Conservation (phyloP, 148 eudicot genomes). For the Spergularia bocconei region DNA sequence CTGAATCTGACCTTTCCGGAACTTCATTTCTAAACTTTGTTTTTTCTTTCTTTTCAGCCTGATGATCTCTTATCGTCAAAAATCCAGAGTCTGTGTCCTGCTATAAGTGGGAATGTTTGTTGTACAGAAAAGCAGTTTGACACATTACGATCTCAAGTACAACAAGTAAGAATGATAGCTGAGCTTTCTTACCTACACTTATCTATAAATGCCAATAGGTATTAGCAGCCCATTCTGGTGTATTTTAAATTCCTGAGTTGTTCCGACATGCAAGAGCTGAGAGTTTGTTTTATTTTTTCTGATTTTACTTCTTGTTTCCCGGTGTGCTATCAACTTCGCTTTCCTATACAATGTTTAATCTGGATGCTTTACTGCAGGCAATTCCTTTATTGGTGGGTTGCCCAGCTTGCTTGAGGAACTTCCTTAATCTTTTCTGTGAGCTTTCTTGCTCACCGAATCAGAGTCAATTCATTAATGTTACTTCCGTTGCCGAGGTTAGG, state of each 20-base stretch:
- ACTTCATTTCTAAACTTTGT: background rate
- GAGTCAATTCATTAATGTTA: constrained; percentile 62
- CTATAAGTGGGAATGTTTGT: constrained; percentile 59
- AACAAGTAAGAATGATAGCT: constrained; percentile 43
- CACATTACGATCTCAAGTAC: constrained; percentile 62
- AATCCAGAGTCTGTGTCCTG: constrained; percentile 67
- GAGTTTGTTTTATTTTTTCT: background rate
- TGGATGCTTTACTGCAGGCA: constrained; percentile 42
- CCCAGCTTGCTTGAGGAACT: constrained; percentile 78
- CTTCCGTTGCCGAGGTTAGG: constrained; percentile 55
- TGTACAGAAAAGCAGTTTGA: constrained; percentile 67
- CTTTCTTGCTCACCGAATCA: constrained; percentile 78
- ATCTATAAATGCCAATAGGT: background rate
- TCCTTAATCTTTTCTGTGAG: constrained; percentile 70
- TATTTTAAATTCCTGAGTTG: background rate
- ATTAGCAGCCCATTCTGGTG: background rate
- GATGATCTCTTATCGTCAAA: constrained; percentile 58
- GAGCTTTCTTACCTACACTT: constrained; percentile 3
- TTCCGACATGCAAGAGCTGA: background rate
- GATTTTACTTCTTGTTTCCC: background rate
- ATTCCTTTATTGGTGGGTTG: constrained; percentile 64
- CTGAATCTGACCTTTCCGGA: background rate
- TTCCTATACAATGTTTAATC: background rate
- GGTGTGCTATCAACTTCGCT: background rate
- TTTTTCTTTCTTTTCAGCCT: constrained; percentile 49